Base-by-base conservation (phyloP, 163 green algal genomes). In the Chloromonas sp. region DNA sequence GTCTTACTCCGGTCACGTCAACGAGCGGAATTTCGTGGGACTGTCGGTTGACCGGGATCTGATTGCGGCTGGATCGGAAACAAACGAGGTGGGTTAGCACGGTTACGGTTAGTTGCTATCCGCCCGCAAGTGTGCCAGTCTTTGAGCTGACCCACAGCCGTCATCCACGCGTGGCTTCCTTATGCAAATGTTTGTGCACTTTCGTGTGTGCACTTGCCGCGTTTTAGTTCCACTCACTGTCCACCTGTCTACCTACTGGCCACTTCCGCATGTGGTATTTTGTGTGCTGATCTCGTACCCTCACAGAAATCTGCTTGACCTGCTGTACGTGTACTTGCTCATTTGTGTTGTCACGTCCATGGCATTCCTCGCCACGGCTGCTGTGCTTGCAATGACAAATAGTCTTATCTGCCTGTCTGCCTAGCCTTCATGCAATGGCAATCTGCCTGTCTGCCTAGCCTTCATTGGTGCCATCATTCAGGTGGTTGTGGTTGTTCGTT, bases 21-120 rank as follows among this genome's bases (percentile, higher is more conserved):
- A 98, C 81, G 92, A 96, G 81, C 89, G 92, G 70, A 97, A 98
- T 89, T 98, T 98, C 86, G 95, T 98, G 58, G 95, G 95, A 1
- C 86, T 98, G 78, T 89, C 89, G 0, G 91, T 94, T 2, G 89
- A 84, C 0, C 83, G 89, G 0, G 91, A 94, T 5, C 94, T 92
- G 85, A 90, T 98, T 3, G 94, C 91, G 58, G 94, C 90, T 70
- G 95, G 94, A 60, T 93, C 84, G 60, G 95, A 98, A 89, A 91
- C 93, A 77, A 93, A 95, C 86, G 89, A 93, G 60, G 91, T 94
- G 78, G 88, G 85, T 66, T 78, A 36, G 74, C 15, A 58, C 60
- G 57, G 60, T 83, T 60, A 59, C 8, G 58, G 80, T 83, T 60
- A 61, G 80, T 83, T 14, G 57, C 58, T 83, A 60, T 71, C 14